Evolutionary conservation across 805 yeast species (phyloP), one percentile per base, ranked within the genome.

Genomic region (Starmerella tilneyi): DNA sequence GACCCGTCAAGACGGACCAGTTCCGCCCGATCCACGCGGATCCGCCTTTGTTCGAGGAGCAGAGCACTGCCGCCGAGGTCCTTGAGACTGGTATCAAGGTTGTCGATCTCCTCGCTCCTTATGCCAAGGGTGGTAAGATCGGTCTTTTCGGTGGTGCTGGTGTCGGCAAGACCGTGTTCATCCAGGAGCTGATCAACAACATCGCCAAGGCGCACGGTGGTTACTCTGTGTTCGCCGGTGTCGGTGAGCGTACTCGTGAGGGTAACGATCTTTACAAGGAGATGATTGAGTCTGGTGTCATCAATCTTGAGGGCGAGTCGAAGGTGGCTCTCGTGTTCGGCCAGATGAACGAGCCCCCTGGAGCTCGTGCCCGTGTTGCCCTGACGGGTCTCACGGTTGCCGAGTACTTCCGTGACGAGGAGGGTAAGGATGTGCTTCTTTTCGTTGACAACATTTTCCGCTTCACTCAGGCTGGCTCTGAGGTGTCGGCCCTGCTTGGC

Each of bases 131-230:
- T 84, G 98, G 98, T 84, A 89, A 89, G 81, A 89, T 89, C 85
- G 98, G 98, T 81, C 81, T 89, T 68, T 89, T 89, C 83, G 98
- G 98, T 78, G 98, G 98, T 89, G 98, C 98, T 72, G 98, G 98
- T 89, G 98, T 89, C 84, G 98, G 98, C 76, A 89, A 89, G 75
- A 89, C 98, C 72, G 98, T 89, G 56, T 89, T 89, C 76, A 89
- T 89, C 75, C 98, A 89, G 79, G 98, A 89, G 77, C 80, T 89
- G 76, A 89, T 89, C 73, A 89, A 92, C 88, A 89, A 89, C 80
- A 92, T 89, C 67, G 98, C 98, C 70, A 92, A 89, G 79, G 97
- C 98, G 66, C 97, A 89, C 73, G 98, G 97, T 85, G 97, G 97
- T 83, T 89, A 89, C 94, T 89, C 97, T 49, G 97, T 89, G 60